Evolutionary conservation across 768 basidiomycete species (phyloP).

Genomic region (Russula foetens): DNA sequence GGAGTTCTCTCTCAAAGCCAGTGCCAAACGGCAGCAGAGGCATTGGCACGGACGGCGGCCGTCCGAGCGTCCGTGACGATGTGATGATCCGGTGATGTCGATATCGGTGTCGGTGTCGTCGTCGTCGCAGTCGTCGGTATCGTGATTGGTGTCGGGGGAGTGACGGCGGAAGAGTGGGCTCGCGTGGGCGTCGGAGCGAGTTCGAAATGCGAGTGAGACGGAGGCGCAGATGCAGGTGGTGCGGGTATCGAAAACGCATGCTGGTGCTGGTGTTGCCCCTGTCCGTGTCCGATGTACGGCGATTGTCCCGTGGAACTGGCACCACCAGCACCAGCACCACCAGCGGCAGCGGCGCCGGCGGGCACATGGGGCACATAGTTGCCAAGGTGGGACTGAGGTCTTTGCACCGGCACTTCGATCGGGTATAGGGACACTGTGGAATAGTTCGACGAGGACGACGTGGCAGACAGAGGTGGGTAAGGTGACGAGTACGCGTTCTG

Average conservation of each 20-base stretch:
- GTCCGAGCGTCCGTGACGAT: neutral
- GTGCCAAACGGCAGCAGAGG: conserved; percentile 13
- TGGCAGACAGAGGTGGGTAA: neutral
- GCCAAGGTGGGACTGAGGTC: conserved; percentile 7
- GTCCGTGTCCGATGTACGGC: conserved; percentile 10
- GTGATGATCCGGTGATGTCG: no score
- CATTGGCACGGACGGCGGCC: neutral
- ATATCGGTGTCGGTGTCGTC: neutral
- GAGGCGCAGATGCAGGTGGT: conserved; percentile 12
- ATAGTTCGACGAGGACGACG: conserved; percentile 10
- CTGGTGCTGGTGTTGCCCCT: no score
- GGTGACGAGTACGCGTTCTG: conserved; percentile 3
- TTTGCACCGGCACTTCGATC: conserved; percentile 1
- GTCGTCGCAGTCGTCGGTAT: neutral
- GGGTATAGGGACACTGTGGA: conserved; percentile 6
- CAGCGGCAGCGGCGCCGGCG: no score
- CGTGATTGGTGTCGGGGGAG: neutral
- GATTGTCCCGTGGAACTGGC: neutral
- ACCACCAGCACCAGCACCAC: no score
- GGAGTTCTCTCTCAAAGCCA: conserved; percentile 1
- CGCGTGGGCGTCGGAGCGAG: conserved; percentile 7
- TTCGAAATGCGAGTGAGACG: conserved; percentile 15
- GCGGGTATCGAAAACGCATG: conserved; percentile 7
- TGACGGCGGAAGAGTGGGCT: neutral
- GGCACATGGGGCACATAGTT: conserved; percentile 5